Base-by-base conservation (phyloP, 352 stramenopile genomes). In the Thraustotheca clavata region DNA sequence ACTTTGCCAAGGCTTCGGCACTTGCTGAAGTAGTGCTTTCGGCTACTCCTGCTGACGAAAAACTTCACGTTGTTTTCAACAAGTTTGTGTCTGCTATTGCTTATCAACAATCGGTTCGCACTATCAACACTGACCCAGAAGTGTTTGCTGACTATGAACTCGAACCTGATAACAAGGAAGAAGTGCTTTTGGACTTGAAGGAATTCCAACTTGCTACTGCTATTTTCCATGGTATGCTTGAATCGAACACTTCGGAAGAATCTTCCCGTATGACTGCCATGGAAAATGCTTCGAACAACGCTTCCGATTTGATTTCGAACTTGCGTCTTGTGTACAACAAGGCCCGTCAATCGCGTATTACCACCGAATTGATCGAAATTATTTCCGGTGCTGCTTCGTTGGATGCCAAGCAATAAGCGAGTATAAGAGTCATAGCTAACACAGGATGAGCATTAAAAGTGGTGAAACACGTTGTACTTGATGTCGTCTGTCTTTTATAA, bases 231-330 rank as follows among this genome's bases (percentile, higher is more conserved):
- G 91, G 82, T 49, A 88, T 99, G 69, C 96, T 99, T 73, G 96
- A 99, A 79, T 97, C 91, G 74, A 95, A 94, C 68, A 97, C 96
- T 62, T 96, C 90, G 50, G 97, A 99, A 79, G 94, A 99, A 77
- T 95, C 83, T 29, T 98, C 96, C 71, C 93, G 97, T 74, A 99
- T 99, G 96, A 95, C 95, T 68, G 96, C 96, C 48, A 99, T 99
- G 96, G 96, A 99, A 75, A 99, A 99, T 73, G 96, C 96, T 43
- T 97, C 93, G 35, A 98, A 97, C 75, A 99, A 99, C 77, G 97
- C 96, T 24, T 79, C 90, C 67, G 96, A 99, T 48, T 90, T 99
- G 79, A 98, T 99, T 76, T 91, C 96, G 69, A 88, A 76, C 71
- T 74, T 79, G 83, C 95, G 96, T 78, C 76, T 91, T 67, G 70